These are phyloP conservation scores for Prunella vulgaris DNA, from an alignment of 257 asterid species.

Conservation along the genomic window DNA sequence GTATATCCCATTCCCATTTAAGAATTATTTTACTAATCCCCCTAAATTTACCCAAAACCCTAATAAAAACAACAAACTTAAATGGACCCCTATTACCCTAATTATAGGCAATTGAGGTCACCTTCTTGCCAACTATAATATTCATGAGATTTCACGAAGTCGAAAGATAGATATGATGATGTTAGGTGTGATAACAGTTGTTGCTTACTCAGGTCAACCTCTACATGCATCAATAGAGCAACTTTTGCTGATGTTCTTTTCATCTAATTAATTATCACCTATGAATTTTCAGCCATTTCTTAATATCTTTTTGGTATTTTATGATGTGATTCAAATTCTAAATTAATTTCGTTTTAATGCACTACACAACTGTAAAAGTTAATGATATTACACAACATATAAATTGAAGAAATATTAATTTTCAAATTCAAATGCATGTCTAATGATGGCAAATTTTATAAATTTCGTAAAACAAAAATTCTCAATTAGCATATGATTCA, in stretches of 20 bases:
- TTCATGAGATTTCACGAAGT: not conserved
- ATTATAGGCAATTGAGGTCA: constrained; percentile 4
- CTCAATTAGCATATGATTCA: no score
- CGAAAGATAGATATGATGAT: not conserved
- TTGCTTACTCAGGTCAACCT: not conserved
- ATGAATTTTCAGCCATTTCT: not conserved
- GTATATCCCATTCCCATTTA: no score
- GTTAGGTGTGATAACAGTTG: constrained; percentile 15
- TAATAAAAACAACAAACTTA: not conserved
- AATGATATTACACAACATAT: no score
- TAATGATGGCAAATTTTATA: no score
- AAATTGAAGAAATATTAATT: no score
- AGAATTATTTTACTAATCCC: no score
- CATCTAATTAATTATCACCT: not conserved
- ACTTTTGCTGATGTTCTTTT: constrained; percentile 3
- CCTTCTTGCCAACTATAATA: constrained; percentile 18
- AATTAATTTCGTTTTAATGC: no score
- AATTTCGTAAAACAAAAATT: no score
- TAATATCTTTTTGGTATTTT: not conserved
- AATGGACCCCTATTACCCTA: not conserved
- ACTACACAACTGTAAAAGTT: no score
- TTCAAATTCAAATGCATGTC: no score
- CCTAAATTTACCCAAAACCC: not conserved
- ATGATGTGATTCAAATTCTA: not conserved
- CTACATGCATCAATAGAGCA: not conserved